These are phyloP conservation scores for Aspergillus japonicus DNA, from an alignment of 2,329 filamentous ascomycete genomes.

Conservation along the genomic window DNA sequence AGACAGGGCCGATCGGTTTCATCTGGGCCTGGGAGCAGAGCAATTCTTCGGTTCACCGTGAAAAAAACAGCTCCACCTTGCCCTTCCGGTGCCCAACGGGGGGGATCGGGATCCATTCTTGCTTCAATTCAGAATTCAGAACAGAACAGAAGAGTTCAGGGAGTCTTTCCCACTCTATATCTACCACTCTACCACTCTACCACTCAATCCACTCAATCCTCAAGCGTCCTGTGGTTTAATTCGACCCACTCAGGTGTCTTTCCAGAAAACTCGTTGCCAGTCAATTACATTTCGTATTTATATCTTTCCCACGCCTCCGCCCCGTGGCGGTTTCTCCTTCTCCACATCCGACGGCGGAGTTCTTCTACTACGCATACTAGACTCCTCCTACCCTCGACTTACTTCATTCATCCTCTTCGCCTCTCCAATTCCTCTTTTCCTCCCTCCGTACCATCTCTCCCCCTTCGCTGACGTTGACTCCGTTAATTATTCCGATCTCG, in stretches of 20 bases:
- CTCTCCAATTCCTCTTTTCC: not conserved
- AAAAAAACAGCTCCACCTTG: not conserved
- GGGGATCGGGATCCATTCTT: not conserved
- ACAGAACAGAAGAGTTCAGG: not conserved
- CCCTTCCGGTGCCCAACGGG: not conserved
- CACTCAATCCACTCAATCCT: not conserved
- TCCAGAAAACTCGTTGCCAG: conserved; percentile 12
- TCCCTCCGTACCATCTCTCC: not conserved
- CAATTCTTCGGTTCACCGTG: not conserved
- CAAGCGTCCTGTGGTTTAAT: conserved; percentile 4
- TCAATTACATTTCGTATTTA: conserved; percentile 17
- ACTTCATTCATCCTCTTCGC: not conserved
- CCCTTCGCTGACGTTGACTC: not conserved
- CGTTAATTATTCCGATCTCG: not conserved
- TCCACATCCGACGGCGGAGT: conserved; percentile 27
- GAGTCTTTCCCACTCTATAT: not conserved
- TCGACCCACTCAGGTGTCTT: conserved; percentile 14
- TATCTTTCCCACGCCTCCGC: conserved; percentile 16
- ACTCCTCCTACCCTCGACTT: conserved; percentile 2
- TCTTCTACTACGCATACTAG: conserved; percentile 10
- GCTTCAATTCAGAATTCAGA: conserved; percentile 1
- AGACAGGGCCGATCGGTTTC: not conserved
- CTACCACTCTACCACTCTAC: not conserved
- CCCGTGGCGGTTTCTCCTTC: conserved; percentile 22
- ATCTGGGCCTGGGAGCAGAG: not conserved